Evolutionary conservation across 192 early-diverging fungal species (phyloP).

Genomic region (Cetraspora pellucida): DNA sequence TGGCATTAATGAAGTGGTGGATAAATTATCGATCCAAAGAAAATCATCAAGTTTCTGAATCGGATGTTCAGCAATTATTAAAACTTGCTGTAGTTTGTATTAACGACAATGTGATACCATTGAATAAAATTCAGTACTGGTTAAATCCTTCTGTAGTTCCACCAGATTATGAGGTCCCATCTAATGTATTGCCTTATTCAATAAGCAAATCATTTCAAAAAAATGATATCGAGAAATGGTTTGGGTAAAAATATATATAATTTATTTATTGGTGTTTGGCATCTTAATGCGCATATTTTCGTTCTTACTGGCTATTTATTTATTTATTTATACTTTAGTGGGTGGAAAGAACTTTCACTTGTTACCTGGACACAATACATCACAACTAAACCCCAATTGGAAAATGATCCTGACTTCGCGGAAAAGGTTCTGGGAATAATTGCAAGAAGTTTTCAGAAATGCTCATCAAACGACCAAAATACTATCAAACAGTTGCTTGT

Average conservation of each 20-base stretch:
- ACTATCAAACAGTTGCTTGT: conserved; percentile 38
- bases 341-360: conserved; percentile 9
- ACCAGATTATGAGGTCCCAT: neutral
- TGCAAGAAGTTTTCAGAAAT: conserved; percentile 47
- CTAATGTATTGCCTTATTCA: neutral
- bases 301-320: neutral
- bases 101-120: conserved; percentile 41
- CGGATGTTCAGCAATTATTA: neutral
- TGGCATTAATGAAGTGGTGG: conserved; percentile 80
- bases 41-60: neutral
- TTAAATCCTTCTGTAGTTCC: conserved; percentile 47
- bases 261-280: neutral
- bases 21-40: conserved; percentile 47
- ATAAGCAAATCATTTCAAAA: conserved; percentile 9
- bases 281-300: neutral
- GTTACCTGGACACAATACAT: conserved; percentile 15
- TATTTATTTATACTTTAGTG: neutral
- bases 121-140: conserved; percentile 59
- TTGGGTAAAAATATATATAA: neutral
- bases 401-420: conserved; percentile 56
- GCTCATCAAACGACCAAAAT: conserved; percentile 40
- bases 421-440: conserved; percentile 67
- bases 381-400: neutral
- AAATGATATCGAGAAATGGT: conserved; percentile 10
- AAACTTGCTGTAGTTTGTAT: neutral